These are phyloP conservation scores for Staphylotrichum tortipilum DNA, from an alignment of 495 filamentous ascomycete genomes.

Conservation along the genomic window DNA sequence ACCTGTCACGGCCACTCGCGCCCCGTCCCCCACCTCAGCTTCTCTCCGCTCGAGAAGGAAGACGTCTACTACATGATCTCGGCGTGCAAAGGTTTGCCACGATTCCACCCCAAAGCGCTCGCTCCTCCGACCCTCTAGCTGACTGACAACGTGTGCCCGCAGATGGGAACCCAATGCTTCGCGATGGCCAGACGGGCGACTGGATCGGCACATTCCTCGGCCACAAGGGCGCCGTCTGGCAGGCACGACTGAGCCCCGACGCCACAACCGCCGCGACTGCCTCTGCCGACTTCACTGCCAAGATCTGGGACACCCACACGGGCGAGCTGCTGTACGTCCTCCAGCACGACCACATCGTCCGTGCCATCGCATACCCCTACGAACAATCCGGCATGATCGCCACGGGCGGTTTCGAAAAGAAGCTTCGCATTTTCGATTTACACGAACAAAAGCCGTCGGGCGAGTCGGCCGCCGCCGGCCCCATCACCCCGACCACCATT, in stretches of 20 bases:
- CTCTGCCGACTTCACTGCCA: constrained; percentile 93
- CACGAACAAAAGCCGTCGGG: constrained; percentile 34
- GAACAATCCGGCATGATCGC: constrained; percentile 68
- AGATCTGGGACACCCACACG: constrained; percentile 93
- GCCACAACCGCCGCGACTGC: constrained; percentile 82
- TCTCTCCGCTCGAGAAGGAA: constrained; percentile 74
- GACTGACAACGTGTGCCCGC: constrained; percentile 11
- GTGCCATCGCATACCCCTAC: constrained; percentile 83
- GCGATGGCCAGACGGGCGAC: constrained; percentile 92
- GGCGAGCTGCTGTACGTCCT: constrained; percentile 85
- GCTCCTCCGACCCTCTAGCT: too few relatives aligned
- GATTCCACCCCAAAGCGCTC: background rate
- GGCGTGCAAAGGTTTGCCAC: constrained; percentile 80
- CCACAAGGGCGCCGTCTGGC: constrained; percentile 97
- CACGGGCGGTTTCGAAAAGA: constrained; percentile 92
- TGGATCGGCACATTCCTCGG: constrained; percentile 99
- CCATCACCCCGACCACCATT: constrained; percentile 30
- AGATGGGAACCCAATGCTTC: constrained; percentile 98
- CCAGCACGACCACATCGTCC: constrained; percentile 87
- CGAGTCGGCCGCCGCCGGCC: constrained; percentile 12
- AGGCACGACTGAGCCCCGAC: constrained; percentile 82
- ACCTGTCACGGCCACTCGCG: constrained; percentile 97
- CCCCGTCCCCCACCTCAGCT: constrained; percentile 89
- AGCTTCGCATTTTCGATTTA: constrained; percentile 88
- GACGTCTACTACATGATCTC: constrained; percentile 91